Conservation (phyloP, 106 monocot species). For the Dioscorea alata region DNA sequence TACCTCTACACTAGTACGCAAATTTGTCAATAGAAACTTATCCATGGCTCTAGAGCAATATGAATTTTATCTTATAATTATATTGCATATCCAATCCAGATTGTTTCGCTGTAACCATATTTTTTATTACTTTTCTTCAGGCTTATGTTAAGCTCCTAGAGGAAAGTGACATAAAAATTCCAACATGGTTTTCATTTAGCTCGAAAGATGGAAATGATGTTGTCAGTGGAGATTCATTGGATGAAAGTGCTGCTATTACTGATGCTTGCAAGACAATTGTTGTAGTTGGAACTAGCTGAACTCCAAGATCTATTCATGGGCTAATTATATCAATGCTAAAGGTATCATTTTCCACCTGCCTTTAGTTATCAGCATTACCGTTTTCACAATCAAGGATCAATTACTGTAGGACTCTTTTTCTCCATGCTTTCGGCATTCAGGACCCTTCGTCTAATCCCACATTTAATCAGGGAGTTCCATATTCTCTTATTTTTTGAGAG, state of each 20-base stretch:
- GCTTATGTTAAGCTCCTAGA: slow-evolving; percentile 87
- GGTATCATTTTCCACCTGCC: slow-evolving; percentile 28
- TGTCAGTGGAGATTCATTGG: slow-evolving; percentile 84
- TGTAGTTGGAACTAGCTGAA: slow-evolving; percentile 91
- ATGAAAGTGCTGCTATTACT: slow-evolving; percentile 61
- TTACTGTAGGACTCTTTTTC: background rate
- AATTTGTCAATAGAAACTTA: no score
- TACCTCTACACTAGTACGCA: no score
- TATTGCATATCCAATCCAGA: no score
- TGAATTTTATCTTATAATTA: no score
- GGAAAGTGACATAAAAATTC: slow-evolving; percentile 69
- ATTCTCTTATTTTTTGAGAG: no score
- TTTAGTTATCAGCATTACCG: background rate
- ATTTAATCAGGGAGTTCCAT: background rate
- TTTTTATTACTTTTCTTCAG: slow-evolving; percentile 18
- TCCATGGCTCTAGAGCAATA: no score
- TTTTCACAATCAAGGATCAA: background rate
- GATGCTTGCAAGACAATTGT: slow-evolving; percentile 62
- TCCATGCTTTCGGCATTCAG: background rate
- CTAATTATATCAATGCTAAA: slow-evolving; percentile 62
- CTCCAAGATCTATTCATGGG: slow-evolving; percentile 82
- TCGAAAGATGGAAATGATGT: slow-evolving; percentile 87
- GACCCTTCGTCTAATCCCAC: background rate
- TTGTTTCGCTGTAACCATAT: no score
- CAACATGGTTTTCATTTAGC: slow-evolving; percentile 93